Conservation (phyloP, 2,329 filamentous ascomycete genomes). For the Penicillium sp. region DNA sequence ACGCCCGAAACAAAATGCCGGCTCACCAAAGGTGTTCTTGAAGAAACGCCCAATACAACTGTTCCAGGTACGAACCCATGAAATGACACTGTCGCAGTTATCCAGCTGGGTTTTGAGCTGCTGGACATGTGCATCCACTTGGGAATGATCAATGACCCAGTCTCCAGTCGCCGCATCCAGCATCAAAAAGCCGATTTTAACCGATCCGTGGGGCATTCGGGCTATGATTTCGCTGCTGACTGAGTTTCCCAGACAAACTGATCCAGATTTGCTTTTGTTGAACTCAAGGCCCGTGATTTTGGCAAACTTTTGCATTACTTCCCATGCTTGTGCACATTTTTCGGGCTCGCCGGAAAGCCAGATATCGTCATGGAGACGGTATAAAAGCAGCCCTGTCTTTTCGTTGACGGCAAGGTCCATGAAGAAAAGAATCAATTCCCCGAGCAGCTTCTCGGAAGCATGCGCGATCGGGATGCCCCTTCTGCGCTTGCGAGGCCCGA, state of each 20-base stretch:
- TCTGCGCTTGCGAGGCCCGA: not conserved
- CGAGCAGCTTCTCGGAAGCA: not conserved
- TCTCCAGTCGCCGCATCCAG: not conserved
- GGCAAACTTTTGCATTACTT: not conserved
- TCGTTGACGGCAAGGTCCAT: not conserved
- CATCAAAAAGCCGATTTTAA: not conserved
- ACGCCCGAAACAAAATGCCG: constrained; percentile 48
- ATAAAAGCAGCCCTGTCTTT: not conserved
- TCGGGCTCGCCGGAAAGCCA: not conserved
- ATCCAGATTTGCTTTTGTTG: not conserved
- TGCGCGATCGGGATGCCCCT: not conserved
- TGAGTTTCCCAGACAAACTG: not conserved
- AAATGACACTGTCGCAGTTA: constrained; percentile 48
- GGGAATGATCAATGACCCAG: not conserved
- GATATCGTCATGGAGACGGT: not conserved
- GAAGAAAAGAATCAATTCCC: not conserved
- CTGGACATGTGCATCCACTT: not conserved
- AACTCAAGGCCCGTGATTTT: not conserved
- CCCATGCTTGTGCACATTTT: not conserved
- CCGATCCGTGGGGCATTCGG: not conserved
- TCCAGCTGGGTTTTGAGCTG: constrained; percentile 12
- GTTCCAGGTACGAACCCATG: constrained; percentile 55
- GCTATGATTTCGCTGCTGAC: not conserved
- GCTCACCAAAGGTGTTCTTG: constrained; percentile 49
- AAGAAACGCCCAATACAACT: constrained; percentile 52